phyloP scores from a whole-genome alignment of 352 stramenopile genomes.

The Phytophthora cajani region DNA sequence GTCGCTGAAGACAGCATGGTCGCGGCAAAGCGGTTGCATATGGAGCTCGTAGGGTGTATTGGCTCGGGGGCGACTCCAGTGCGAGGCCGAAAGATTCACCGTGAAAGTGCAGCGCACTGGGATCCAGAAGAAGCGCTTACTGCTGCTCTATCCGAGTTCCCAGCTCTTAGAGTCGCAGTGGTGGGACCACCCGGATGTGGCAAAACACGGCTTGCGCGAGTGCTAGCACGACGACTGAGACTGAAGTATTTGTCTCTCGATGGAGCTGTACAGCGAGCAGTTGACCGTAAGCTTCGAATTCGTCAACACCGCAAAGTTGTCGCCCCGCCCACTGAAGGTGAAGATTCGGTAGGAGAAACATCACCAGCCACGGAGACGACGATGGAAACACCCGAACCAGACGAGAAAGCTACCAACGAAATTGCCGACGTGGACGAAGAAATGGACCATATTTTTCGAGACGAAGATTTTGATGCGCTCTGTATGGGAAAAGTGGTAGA shows the following conservation, averaged over 20 bases:
- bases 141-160: slow-evolving; percentile 46
- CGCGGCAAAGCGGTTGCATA: slow-evolving; percentile 23
- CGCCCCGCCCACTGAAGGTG: slow-evolving; percentile 2
- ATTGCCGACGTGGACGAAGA: slow-evolving; percentile 24
- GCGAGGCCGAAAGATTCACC: slow-evolving; percentile 24
- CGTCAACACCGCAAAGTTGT: slow-evolving; percentile 9
- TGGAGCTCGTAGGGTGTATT: slow-evolving; percentile 29
- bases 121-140: slow-evolving; percentile 50
- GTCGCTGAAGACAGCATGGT: slow-evolving; percentile 20
- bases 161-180: slow-evolving; percentile 57
- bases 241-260: slow-evolving; percentile 60
- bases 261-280: slow-evolving; percentile 48
- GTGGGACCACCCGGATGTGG: slow-evolving; percentile 61
- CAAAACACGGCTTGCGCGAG: slow-evolving; percentile 60
- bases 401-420: slow-evolving; percentile 8
- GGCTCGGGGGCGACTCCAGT: slow-evolving; percentile 30
- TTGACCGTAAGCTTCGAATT: slow-evolving; percentile 35
- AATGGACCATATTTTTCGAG: slow-evolving; percentile 39
- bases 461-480: slow-evolving; percentile 47
- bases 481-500: slow-evolving; percentile 43
- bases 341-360: slow-evolving; percentile 14
- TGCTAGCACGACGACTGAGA: slow-evolving; percentile 48
- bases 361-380: slow-evolving; percentile 5
- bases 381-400: slow-evolving; percentile 5
- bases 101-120: slow-evolving; percentile 37